Evolutionary conservation across 768 basidiomycete genomes (phyloP), one percentile per base, ranked within the genome.

Genomic region (Podaxis carcinomalis): DNA sequence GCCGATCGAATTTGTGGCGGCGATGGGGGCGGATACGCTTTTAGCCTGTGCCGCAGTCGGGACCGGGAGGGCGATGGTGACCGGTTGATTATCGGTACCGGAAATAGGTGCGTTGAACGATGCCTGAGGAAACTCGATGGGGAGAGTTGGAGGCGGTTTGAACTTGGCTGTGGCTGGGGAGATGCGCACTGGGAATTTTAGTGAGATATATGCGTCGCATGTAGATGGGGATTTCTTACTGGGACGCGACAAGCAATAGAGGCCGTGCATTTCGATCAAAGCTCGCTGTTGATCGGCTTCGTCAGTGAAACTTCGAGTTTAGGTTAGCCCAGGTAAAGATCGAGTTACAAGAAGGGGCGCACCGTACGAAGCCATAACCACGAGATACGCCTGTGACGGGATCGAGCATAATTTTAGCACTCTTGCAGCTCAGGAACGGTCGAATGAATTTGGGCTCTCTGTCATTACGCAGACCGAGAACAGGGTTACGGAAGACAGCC

Each of bases 321-420:
- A 52, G 63, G 39, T 62, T 25, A 60, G 57, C 55, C 56, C 51
- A 61, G 52, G 51, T 49, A 42, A 51, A 64, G 37, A 57, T 11
- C 19, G 44, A 28, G 49, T 21, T 51, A 1, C 52, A 51, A 63
- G 52, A 58, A 52, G 32, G 57, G 57, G 73, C 83, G 56, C 62
- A 88, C 90, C 95, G 83, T 40, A 97, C 94, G 69, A 96, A 96
- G 28, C 94, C 94, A 72, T 95, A 96, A 3, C 94, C 94, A 63
- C 92, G 82, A 28, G 91, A 93, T 21, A 93, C 85, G 16, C 93
- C 93, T 4, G 93, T 93, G 21, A 89, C 83, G 1, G 94, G 93
- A 72, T 95, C 93, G 51, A 93, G 77, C 93, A 95, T 95, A 65
- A 93, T 96, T 78, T 94, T 95, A 32, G 95, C 95, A 72, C 93